Evolutionary conservation across 495 filamentous ascomycete genomes (phyloP).

Genomic region (Neurospora africana): DNA sequence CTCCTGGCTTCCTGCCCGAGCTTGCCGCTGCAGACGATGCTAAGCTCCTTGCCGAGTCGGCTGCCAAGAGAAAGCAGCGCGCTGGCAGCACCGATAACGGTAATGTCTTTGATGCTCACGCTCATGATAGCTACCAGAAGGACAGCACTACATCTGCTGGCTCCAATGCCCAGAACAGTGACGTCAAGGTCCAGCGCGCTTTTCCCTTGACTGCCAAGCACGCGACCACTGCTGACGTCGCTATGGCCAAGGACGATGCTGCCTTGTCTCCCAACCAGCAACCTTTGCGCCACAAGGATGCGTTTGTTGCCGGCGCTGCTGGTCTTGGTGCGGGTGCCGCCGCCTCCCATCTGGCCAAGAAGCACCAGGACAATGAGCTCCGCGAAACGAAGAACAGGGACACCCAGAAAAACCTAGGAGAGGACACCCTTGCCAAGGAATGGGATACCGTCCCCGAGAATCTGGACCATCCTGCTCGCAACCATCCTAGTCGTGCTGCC

Average conservation of each 20-base stretch:
- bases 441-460: neutral
- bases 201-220: neutral
- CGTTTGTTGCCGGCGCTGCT: constrained; percentile 8
- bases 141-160: neutral
- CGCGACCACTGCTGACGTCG: neutral
- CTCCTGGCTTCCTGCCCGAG: constrained; percentile 3
- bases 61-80: neutral
- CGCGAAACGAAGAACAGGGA: neutral
- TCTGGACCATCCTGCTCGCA: neutral
- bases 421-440: constrained; percentile 3
- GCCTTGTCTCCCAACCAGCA: neutral
- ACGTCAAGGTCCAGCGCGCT: neutral
- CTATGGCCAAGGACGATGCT: neutral
- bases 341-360: constrained; percentile 10
- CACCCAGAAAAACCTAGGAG: neutral
- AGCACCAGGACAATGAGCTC: constrained; percentile 5
- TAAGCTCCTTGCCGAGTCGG: neutral
- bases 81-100: neutral
- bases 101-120: neutral
- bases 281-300: neutral
- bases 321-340: constrained; percentile 6
- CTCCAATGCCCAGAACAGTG: neutral
- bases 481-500: neutral
- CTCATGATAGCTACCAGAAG: neutral
- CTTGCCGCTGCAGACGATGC: neutral